Evolutionary conservation across 257 asterid genomes (phyloP).

Genomic region (Cinchona pubescens): DNA sequence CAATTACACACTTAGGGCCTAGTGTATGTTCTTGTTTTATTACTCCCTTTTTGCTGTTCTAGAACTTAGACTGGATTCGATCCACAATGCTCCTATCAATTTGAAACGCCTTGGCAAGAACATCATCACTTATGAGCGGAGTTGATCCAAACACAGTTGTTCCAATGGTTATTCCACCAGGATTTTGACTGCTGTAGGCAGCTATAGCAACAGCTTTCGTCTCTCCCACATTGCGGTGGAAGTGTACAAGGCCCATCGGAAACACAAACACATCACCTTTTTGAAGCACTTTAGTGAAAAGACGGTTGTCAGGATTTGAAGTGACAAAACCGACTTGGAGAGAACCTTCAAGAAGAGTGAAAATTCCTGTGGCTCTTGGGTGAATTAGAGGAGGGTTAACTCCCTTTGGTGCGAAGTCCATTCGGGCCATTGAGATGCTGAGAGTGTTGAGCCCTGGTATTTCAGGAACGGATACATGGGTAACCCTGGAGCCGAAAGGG

Average conservation of each 20-base stretch:
- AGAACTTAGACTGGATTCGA: too few relatives aligned
- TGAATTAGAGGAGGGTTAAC: slow-evolving; percentile 23
- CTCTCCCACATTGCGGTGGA: slow-evolving; percentile 20
- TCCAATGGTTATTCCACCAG: too few relatives aligned
- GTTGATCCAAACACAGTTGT: too few relatives aligned
- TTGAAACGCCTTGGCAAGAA: too few relatives aligned
- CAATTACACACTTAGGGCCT: too few relatives aligned
- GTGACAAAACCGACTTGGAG: slow-evolving; percentile 18
- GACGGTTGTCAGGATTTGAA: slow-evolving; percentile 16
- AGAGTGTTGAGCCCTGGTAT: slow-evolving; percentile 24
- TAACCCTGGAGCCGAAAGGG: slow-evolving; percentile 19
- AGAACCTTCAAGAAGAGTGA: slow-evolving; percentile 11
- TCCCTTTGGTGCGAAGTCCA: slow-evolving; percentile 7
- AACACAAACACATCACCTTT: slow-evolving; percentile 21
- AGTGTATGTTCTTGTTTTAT: too few relatives aligned
- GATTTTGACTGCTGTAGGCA: too few relatives aligned
- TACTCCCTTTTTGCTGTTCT: too few relatives aligned
- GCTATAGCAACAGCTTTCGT: too few relatives aligned
- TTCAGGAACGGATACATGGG: neutral
- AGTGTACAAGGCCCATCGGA: slow-evolving; percentile 21
- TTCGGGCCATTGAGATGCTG: slow-evolving; percentile 15
- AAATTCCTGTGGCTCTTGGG: slow-evolving; percentile 20
- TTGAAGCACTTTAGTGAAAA: slow-evolving; percentile 8
- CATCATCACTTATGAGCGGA: too few relatives aligned
- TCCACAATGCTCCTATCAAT: too few relatives aligned